Conservation (phyloP, 2,329 filamentous ascomycete genomes). For the Aspergillus fijiensis region DNA sequence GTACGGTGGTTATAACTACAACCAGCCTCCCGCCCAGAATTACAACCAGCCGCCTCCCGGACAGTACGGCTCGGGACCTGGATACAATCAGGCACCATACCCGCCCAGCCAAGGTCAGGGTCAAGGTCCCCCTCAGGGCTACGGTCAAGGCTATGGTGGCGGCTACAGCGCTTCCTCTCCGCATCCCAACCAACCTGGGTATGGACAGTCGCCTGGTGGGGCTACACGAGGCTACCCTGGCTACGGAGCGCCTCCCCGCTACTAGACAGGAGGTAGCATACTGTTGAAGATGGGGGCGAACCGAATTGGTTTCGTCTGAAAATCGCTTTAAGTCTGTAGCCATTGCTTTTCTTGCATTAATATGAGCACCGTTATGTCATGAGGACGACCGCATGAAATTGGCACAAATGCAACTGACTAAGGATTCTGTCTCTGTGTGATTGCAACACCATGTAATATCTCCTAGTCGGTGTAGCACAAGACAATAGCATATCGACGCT, state of each 20-base stretch:
- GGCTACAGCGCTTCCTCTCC: conserved; percentile 25
- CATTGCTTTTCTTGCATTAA: background rate
- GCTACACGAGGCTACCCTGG: conserved; percentile 20
- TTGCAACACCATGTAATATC: background rate
- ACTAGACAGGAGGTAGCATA: conserved; percentile 7
- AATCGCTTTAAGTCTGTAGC: background rate
- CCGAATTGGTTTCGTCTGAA: background rate
- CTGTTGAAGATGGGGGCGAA: background rate
- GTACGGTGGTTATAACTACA: conserved; percentile 35
- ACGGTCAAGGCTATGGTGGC: conserved; percentile 25
- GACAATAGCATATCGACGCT: background rate
- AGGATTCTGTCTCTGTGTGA: background rate
- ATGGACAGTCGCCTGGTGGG: conserved; percentile 14
- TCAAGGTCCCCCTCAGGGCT: conserved; percentile 13
- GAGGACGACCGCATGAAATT: background rate
- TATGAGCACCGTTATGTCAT: background rate
- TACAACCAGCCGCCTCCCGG: conserved; percentile 26
- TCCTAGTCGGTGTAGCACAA: background rate
- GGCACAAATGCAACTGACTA: background rate
- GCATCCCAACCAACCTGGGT: conserved; percentile 15
- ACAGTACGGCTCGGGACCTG: conserved; percentile 14
- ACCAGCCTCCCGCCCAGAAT: conserved; percentile 22
- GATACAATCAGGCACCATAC: conserved; percentile 12
- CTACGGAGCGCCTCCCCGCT: conserved; percentile 25
- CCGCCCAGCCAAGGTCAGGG: conserved; percentile 14